Evolutionary conservation across 495 filamentous ascomycete species (phyloP).

Genomic region (Chlorociboria aeruginascens): DNA sequence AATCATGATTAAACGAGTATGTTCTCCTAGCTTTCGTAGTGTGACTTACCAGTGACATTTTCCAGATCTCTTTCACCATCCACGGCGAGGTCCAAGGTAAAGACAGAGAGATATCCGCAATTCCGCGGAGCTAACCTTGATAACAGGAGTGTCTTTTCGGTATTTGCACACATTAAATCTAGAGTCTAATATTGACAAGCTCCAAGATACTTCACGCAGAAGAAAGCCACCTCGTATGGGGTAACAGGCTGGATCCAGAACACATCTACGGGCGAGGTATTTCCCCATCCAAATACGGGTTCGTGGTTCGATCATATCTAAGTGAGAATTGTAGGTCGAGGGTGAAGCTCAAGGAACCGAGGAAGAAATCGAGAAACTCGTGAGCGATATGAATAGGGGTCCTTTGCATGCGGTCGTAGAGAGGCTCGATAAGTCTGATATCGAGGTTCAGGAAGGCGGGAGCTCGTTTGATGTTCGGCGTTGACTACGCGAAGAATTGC

Average conservation of each 20-base stretch:
- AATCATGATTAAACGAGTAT: conserved; percentile 1
- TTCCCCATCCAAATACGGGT: conserved; percentile 1
- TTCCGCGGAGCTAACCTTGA: background rate
- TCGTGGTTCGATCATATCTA: background rate
- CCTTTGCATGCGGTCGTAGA: conserved; percentile 57
- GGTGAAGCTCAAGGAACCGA: conserved; percentile 75
- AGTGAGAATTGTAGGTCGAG: conserved; percentile 46
- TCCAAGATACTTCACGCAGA: conserved; percentile 55
- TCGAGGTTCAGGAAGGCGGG: conserved; percentile 50
- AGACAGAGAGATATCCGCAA: background rate
- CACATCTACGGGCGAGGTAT: conserved; percentile 55
- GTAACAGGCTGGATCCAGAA: conserved; percentile 79
- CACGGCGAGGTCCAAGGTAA: conserved; percentile 7
- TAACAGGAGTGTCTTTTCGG: conserved; percentile 10
- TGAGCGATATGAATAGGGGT: conserved; percentile 66
- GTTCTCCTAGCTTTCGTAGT: background rate
- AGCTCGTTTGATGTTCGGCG: conserved; percentile 43
- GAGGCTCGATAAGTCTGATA: conserved; percentile 54
- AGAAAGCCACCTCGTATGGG: conserved; percentile 48
- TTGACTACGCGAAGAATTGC: background rate
- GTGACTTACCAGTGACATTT: background rate
- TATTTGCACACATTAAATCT: background rate
- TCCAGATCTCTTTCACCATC: conserved; percentile 4
- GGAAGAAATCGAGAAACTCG: conserved; percentile 47
- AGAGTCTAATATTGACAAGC: background rate